phyloP scores from a whole-genome alignment of 306 rosid species.

The Senna tora region DNA sequence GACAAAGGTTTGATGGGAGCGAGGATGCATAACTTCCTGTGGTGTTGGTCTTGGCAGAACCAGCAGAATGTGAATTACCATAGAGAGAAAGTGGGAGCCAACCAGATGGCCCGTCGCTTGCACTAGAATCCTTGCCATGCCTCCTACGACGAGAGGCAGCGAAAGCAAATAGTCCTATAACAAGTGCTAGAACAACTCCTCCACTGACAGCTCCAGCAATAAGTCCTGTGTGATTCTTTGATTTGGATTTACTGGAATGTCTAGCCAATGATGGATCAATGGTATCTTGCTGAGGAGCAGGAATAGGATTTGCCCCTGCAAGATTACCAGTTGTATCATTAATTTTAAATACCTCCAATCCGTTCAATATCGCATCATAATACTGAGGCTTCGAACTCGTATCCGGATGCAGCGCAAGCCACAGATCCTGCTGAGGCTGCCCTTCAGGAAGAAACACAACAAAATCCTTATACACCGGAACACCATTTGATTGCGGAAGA shows the following conservation, averaged over 20 bases:
- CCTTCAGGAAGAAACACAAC: conserved; percentile 64
- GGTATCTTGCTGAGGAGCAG: conserved; percentile 53
- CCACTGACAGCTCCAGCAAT: conserved; percentile 76
- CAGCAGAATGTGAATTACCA: conserved; percentile 90
- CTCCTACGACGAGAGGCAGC: conserved; percentile 50
- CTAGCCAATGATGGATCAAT: conserved; percentile 64
- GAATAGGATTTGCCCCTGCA: conserved; percentile 78
- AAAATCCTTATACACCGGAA: conserved; percentile 60
- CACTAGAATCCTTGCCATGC: conserved; percentile 65
- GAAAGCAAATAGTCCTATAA: conserved; percentile 60
- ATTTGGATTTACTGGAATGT: conserved; percentile 50
- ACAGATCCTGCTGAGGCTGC: conserved; percentile 72
- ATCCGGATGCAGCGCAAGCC: conserved; percentile 79
- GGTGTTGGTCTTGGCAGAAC: conserved; percentile 91
- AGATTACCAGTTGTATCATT: conserved; percentile 60
- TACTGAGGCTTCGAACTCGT: conserved; percentile 14
- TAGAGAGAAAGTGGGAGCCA: conserved; percentile 98
- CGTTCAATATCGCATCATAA: conserved; percentile 71
- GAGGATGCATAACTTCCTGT: conserved; percentile 90
- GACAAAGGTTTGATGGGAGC: conserved; percentile 92
- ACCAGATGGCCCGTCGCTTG: conserved; percentile 95
- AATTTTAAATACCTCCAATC: conserved; percentile 86
- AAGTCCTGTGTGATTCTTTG: conserved; percentile 57
- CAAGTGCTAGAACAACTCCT: conserved; percentile 60
- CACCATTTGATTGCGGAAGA: conserved; percentile 51